Evolutionary conservation across 441 rosid genomes (phyloP), one percentile per base, ranked within the genome.

Genomic region (Flueggea neowawraea): DNA sequence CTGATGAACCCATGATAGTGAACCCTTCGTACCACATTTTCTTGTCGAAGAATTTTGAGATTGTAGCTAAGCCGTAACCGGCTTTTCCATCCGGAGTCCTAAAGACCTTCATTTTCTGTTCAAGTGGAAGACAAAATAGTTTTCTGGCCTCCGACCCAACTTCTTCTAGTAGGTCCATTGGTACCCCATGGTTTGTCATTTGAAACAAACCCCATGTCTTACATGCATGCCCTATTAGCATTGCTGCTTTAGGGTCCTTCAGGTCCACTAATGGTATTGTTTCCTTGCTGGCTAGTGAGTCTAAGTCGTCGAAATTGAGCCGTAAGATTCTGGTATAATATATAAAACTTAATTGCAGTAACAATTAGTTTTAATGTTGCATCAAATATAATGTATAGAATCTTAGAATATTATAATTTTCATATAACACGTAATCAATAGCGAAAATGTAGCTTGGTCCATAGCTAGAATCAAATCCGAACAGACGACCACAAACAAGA

Each of bases 1-100:
- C 55, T 13, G 72, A 62, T 13, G 72, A 57, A 15, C 67, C 67
- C 15, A 56, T 43, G 6, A 62, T 50, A 31, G 58, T 28, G 49
- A 62, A 68, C 22, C 67, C 67, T 54, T 68, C 62, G 11, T 60
- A 15, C 72, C 62, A 62, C 67, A 62, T 51, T 28, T 10, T 13
- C 72, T 68, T 62, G 10, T 48, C 32, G 15, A 56, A 62, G 36
- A 39, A 56, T 12, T 41, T 1, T 10, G 67, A 22, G 0, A 68
- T 36, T 8, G 31, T 49, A 68, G 44, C 67, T 58, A 32, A 12
- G 0, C 60, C 60, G 48, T 57, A 57, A 16, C 60, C 60, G n/a
- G 12, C 14, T 3, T 13, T 11, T 0, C 52, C 61, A n/a, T 13
- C 50, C 15, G 63, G 54, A 4, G 22, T 5, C 60, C 60, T 14